A percentile compares a stretch with the other conserved stretches of the same genome.
Conservation (phyloP, 2,329 filamentous ascomycete genomes). For the Diaporthe citriasiana region DNA sequence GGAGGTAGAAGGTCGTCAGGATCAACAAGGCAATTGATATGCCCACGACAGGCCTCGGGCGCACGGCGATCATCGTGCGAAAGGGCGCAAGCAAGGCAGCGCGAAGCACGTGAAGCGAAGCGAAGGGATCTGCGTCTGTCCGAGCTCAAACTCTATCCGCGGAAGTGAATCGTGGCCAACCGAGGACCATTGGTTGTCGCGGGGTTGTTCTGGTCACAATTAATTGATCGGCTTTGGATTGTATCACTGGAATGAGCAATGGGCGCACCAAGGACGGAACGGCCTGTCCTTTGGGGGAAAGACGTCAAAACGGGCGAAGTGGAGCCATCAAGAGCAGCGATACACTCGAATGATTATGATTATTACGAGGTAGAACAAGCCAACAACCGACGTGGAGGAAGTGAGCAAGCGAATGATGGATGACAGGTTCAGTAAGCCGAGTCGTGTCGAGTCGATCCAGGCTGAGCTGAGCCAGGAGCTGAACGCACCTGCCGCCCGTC, state of each 20-base stretch:
- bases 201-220: background rate
- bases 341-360: background rate
- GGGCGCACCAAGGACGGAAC: slow-evolving; percentile 5
- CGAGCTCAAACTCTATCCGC: slow-evolving; percentile 14
- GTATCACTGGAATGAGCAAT: background rate
- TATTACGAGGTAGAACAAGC: background rate
- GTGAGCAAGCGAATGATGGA: background rate
- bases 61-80: slow-evolving; percentile 38
- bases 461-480: slow-evolving; percentile 10
- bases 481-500: background rate
- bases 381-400: background rate
- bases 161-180: background rate
- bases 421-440: slow-evolving; percentile 3
- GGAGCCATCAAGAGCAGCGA: slow-evolving; percentile 35
- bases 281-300: background rate
- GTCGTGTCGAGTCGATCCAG: background rate
- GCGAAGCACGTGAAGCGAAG: slow-evolving; percentile 13
- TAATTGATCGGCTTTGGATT: background rate
- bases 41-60: slow-evolving; percentile 29
- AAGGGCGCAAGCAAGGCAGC: slow-evolving; percentile 1
- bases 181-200: background rate
- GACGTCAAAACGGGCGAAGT: background rate
- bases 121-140: background rate
- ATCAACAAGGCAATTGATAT: slow-evolving; percentile 23
- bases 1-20: slow-evolving; percentile 37